Evolutionary conservation across 2,329 filamentous ascomycete species (phyloP).

Genomic region (Paecilomyces sp.): DNA sequence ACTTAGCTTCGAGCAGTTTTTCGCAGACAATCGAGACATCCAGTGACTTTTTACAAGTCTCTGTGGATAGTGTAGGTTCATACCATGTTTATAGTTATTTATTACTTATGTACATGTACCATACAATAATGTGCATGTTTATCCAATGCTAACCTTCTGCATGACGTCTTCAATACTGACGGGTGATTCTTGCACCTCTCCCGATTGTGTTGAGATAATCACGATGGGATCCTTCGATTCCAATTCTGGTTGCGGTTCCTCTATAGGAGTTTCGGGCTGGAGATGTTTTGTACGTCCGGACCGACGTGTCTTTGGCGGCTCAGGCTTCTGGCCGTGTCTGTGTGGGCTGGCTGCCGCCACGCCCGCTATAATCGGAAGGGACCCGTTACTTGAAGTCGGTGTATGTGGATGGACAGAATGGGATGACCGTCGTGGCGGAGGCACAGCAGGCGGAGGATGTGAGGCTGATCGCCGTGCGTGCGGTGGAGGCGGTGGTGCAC

Average conservation of each 20-base stretch:
- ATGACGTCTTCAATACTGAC: conserved; percentile 28
- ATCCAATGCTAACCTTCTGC: conserved; percentile 17
- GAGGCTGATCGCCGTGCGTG: conserved; percentile 24
- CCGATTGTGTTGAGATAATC: background rate
- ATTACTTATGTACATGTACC: background rate
- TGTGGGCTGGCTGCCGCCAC: background rate
- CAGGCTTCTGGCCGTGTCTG: conserved; percentile 25
- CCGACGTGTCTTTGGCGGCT: conserved; percentile 35
- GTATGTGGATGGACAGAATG: conserved; percentile 15
- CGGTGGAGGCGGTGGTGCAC: conserved; percentile 4
- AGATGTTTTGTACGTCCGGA: conserved; percentile 8
- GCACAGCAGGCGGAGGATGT: conserved; percentile 32
- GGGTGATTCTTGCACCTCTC: conserved; percentile 1
- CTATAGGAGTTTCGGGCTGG: background rate
- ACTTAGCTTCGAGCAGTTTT: background rate
- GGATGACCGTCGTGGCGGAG: conserved; percentile 32
- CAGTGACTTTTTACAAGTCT: background rate
- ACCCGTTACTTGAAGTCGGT: conserved; percentile 4
- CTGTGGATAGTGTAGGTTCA: background rate
- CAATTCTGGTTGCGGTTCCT: background rate
- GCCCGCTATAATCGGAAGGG: conserved; percentile 3
- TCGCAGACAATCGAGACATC: background rate
- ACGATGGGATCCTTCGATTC: background rate
- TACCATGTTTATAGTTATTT: background rate
- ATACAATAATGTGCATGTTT: background rate